Evolutionary conservation across 1,139 yeast genomes (phyloP), one percentile per base, ranked within the genome.

Genomic region (Magnusiomyces tetraspermus): DNA sequence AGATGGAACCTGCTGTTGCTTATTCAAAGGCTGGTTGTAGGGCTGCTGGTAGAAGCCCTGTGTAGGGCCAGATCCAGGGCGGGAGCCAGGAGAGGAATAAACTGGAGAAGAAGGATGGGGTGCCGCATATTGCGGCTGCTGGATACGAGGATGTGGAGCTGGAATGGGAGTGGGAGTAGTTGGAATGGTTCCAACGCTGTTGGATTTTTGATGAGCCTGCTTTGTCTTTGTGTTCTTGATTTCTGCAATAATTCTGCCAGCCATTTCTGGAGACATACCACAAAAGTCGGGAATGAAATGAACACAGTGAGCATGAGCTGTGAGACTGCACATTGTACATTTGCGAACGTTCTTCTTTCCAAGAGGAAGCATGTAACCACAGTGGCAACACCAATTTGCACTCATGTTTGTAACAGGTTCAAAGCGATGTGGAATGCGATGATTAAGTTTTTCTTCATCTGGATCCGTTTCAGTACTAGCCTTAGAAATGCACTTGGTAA

Each of bases 321-420:
- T 87, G 28, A 89, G 80, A 43, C 95, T 95, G 79, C 98, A 92
- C 64, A 92, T 98, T 8, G 84, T 74, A 76, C 98, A 92, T 67
- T 89, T 92, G 51, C 96, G 79, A 17, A 89, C 95, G 64, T 86
- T 89, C 69, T 88, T 89, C 63, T 83, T 82, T 53, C 97, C 96
- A 83, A 96, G 83, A 4, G 98, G 97, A 59, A 92, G 75, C 52
- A 92, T 82, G 66, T 88, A 89, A 57, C 98, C 98, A 76, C 98
- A 92, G 66, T 92, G 98, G 63, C 97, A 92, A 71, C 98, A 92
- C 98, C 98, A 92, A 65, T 90, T 90, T 4, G 98, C 95, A 62
- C 97, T 95, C 71, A 90, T 85, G 66, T 92, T 92, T 22, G 95
- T 79, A 31, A 83, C 79, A 24, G 94, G 90, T 60, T 87, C 96